These are phyloP conservation scores for Ustilago cynodontis DNA, from an alignment of 1,284 basidiomycete genomes.

Conservation along the genomic window DNA sequence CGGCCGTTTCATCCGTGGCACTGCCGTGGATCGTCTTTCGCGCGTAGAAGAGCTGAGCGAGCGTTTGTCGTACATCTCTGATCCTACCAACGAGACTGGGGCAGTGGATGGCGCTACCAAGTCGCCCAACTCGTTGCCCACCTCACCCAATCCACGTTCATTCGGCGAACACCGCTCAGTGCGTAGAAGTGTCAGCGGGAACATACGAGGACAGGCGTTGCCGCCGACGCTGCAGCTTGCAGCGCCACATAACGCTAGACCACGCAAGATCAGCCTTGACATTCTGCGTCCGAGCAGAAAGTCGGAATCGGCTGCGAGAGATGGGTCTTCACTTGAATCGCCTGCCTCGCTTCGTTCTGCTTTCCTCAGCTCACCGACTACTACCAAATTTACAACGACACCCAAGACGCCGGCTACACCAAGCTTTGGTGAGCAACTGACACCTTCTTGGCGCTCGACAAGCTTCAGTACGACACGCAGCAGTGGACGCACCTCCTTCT, in stretches of 20 bases:
- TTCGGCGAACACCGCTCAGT: conserved; percentile 40
- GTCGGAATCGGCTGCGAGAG: not conserved
- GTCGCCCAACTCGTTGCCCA: conserved; percentile 7
- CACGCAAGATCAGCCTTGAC: conserved; percentile 25
- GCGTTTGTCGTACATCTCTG: conserved; percentile 23
- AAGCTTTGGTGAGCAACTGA: conserved; percentile 21
- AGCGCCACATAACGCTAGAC: not conserved
- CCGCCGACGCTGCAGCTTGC: conserved; percentile 25
- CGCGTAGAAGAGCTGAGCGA: conserved; percentile 45
- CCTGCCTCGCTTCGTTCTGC: conserved; percentile 16
- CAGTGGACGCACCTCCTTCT: conserved; percentile 41
- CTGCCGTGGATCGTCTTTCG: conserved; percentile 30
- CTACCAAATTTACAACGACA: conserved; percentile 6
- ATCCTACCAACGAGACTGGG: conserved; percentile 8
- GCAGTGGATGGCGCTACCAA: not conserved
- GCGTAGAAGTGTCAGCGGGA: conserved; percentile 28
- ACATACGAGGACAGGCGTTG: conserved; percentile 8
- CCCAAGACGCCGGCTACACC: conserved; percentile 28
- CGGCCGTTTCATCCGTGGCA: conserved; percentile 35
- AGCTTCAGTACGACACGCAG: conserved; percentile 21
- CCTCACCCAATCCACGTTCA: conserved; percentile 33
- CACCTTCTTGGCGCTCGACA: conserved; percentile 42
- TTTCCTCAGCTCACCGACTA: conserved; percentile 9
- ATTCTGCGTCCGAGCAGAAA: conserved; percentile 14
- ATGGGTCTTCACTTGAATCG: not conserved